Base-by-base conservation (phyloP, 805 yeast species). In the Saturnispora bothae region DNA sequence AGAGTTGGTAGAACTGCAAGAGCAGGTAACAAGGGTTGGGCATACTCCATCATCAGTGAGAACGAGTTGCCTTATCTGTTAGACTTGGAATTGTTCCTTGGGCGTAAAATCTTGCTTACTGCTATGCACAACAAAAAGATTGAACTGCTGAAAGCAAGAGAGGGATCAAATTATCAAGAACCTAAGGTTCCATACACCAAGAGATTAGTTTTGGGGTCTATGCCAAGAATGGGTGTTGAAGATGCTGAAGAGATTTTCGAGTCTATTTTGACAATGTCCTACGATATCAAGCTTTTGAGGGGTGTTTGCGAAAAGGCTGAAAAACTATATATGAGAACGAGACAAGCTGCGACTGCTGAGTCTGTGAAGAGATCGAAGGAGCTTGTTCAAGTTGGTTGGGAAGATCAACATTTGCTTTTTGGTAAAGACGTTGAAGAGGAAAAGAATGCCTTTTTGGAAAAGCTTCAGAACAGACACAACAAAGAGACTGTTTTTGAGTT, bases 1-100 rank as follows among this genome's bases (percentile, higher is more conserved):
- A 77, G 99, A 63, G 97, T 92, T 33, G 99, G 99, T 59, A 79
- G 99, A 71, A 92, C 99, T 33, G 99, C 98, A 9, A 82, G 99
- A 71, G 98, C 98, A 7, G 99, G 99, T 56, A 81, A 85, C 56
- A 76, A 72, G 49, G 99, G 99, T 54, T 86, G 96, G 94, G 99
- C 98, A 0, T 92, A 83, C 57, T 80, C 96, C 3, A 74, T 92
- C 43, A 80, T 88, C 6, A 69, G 77, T 41, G 95, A 86, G 46
- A 68, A 74, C 39, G 99, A 92, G 56, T 61, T 89, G 41, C 95
- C 98, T 9, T 92, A 89, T 50, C 60, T 92, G 37, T 66, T 89
- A 35, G 99, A 92, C 59, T 66, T 92, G 50, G 97, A 92, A 56
- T 58, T 92, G 32, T 89, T 92, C 52, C 64, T 92, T 49, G 96